A percentile compares a stretch with the other conserved stretches of the same genome.
phyloP scores from a whole-genome alignment of 140 eudicot genomes.

The Cichorium intybus region DNA sequence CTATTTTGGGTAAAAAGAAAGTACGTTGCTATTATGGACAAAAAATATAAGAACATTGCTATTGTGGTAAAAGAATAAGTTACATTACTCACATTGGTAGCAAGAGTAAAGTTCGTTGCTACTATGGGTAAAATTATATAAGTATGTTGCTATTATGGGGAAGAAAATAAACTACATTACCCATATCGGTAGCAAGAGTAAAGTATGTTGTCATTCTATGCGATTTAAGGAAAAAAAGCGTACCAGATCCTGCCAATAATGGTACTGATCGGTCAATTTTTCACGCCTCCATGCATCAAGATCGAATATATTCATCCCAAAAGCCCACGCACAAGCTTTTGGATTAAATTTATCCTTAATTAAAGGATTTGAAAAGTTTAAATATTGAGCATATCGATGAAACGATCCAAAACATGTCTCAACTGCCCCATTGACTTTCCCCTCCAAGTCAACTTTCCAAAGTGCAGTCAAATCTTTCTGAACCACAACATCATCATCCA shows the following conservation, averaged over 20 bases:
- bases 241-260: constrained; percentile 71
- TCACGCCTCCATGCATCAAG: constrained; percentile 79
- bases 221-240: constrained; percentile 2
- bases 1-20: too few species aligned
- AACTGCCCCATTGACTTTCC: constrained; percentile 78
- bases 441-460: constrained; percentile 67
- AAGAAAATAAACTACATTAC: too few species aligned
- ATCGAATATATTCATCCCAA: constrained; percentile 73
- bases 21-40: too few species aligned
- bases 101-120: too few species aligned
- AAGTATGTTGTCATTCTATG: too few species aligned
- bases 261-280: constrained; percentile 57
- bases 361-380: constrained; percentile 65
- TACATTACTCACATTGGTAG: too few species aligned
- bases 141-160: too few species aligned
- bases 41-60: too few species aligned
- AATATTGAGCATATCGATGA: constrained; percentile 59
- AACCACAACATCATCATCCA: constrained; percentile 76
- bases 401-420: constrained; percentile 78
- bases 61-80: too few species aligned
- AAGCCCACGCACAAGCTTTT: constrained; percentile 82
- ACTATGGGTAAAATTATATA: background rate
- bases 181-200: too few species aligned
- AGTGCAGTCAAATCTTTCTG: constrained; percentile 71
- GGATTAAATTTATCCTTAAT: constrained; percentile 63